Evolutionary conservation across 495 filamentous ascomycete genomes (phyloP).

Genomic region (Penicillium turbatum): DNA sequence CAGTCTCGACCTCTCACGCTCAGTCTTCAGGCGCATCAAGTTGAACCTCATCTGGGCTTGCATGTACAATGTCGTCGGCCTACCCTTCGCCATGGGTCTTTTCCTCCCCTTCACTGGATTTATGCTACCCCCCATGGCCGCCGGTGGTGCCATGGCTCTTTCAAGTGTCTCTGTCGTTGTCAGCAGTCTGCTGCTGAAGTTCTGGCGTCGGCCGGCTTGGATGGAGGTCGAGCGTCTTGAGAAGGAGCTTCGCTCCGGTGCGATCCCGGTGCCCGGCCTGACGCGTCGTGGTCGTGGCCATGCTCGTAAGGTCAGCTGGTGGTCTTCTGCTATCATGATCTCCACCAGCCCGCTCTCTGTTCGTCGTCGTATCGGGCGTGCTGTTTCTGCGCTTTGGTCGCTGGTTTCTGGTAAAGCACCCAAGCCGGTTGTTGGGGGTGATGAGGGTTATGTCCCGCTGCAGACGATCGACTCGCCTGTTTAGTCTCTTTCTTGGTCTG

Average conservation of each 20-base stretch:
- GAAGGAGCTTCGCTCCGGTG: conserved; percentile 35
- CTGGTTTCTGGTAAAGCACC: conserved; percentile 25
- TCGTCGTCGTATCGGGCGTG: conserved; percentile 17
- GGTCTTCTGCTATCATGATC: conserved; percentile 24
- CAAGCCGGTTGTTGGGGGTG: conserved; percentile 18
- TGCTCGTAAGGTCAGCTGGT: conserved; percentile 30
- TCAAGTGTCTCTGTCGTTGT: conserved; percentile 87
- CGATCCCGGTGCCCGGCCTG: conserved; percentile 9
- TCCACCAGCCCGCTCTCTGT: conserved; percentile 20
- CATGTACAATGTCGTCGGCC: conserved; percentile 83
- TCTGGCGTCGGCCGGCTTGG: conserved; percentile 84
- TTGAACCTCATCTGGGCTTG: conserved; percentile 89
- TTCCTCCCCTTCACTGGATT: conserved; percentile 87
- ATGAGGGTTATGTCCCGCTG: conserved; percentile 44
- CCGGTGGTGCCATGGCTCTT: conserved; percentile 89
- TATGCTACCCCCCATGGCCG: conserved; percentile 89
- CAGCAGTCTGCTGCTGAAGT: conserved; percentile 77
- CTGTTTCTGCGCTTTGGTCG: conserved; percentile 24
- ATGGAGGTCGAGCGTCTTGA: conserved; percentile 72
- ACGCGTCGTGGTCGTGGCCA: not conserved
- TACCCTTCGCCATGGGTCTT: conserved; percentile 93
- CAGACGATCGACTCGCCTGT: conserved; percentile 41
- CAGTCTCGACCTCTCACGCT: conserved; percentile 71
- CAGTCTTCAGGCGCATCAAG: conserved; percentile 91
- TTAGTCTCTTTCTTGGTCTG: conserved; percentile 7